Evolutionary conservation across 192 early-diverging fungal genomes (phyloP), one percentile per base, ranked within the genome.

Genomic region (Mortierella hygrophila): DNA sequence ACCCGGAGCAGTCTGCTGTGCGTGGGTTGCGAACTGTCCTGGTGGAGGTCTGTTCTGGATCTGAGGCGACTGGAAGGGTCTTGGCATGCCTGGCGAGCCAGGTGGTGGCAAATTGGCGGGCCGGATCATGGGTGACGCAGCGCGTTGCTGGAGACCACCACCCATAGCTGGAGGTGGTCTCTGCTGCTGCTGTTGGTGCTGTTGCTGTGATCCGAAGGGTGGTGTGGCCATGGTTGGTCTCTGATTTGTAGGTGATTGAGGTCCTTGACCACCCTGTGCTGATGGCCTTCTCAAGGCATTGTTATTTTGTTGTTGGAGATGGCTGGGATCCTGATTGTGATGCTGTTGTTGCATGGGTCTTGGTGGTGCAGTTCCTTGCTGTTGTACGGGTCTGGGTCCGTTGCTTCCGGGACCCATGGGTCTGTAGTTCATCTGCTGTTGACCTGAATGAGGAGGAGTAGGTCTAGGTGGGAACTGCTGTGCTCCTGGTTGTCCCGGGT

Each of bases 31-130:
- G 29, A 79, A 79, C 9, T 77, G 73, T 41, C 70, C 55, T n/a
- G 82, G 68, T 21, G 77, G 76, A 23, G 74, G 82, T 41, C 82
- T 72, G 10, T 38, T 11, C 65, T 86, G 84, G 76, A 86, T 81
- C 72, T 80, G 84, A 2, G 84, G 84, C 2, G 84, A 86, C 68
- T 72, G 84, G 74, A 74, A 86, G 1, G 84, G 84, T 70, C 84
- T 79, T 4, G 74, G 63, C 75, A 80, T 80, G 32, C 75, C 79
- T 2, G 84, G 84, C 4, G 84, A 86, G 41, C 84, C 84, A 13
- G 84, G 78, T 63, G 68, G 75, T 13, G 77, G 70, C 37, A 80
- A 55, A 16, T 75, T 85, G 70, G 57, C 18, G 6, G 82, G 84
- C 37, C 84, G 84, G 65, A 86, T 80, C 84, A 81, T 80, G 9